Evolutionary conservation across 805 yeast genomes (phyloP).

Genomic region (Brettanomyces custersianus): DNA sequence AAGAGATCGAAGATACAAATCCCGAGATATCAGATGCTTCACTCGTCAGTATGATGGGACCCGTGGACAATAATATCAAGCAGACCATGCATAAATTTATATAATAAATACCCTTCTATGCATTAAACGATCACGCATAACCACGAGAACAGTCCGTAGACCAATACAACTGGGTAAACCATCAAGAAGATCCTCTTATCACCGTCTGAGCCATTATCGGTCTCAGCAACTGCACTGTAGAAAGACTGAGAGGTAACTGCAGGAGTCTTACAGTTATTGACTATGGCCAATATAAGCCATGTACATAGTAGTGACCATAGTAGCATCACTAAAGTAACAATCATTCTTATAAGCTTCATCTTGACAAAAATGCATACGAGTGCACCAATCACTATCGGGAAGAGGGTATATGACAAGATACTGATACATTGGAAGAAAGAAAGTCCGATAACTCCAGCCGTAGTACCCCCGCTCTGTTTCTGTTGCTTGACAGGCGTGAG

Average conservation of each 20-base stretch:
- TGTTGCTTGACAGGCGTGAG: slow-evolving; percentile 36
- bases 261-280: slow-evolving; percentile 24
- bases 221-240: slow-evolving; percentile 7
- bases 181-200: slow-evolving; percentile 47
- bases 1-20: not conserved
- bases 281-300: slow-evolving; percentile 40
- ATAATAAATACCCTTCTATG: too few species aligned
- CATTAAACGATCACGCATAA: slow-evolving; percentile 36
- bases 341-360: slow-evolving; percentile 34
- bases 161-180: slow-evolving; percentile 43
- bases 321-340: slow-evolving; percentile 31
- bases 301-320: slow-evolving; percentile 47
- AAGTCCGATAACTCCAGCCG: slow-evolving; percentile 29
- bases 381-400: slow-evolving; percentile 45
- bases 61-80: too few species aligned
- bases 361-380: slow-evolving; percentile 33
- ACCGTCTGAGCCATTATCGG: slow-evolving; percentile 30
- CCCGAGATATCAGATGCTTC: too few species aligned
- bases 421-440: slow-evolving; percentile 48
- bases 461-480: slow-evolving; percentile 18
- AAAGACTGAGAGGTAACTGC: slow-evolving; percentile 14
- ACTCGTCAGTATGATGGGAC: slow-evolving; percentile 1
- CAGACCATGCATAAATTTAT: not conserved
- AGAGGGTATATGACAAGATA: slow-evolving; percentile 47
- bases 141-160: slow-evolving; percentile 47